Percentiles rank a stretch among this genome's conserved stretches.
Evolutionary conservation across 2,329 filamentous ascomycete species (phyloP).

Genomic region (Hypoxylon sp.): DNA sequence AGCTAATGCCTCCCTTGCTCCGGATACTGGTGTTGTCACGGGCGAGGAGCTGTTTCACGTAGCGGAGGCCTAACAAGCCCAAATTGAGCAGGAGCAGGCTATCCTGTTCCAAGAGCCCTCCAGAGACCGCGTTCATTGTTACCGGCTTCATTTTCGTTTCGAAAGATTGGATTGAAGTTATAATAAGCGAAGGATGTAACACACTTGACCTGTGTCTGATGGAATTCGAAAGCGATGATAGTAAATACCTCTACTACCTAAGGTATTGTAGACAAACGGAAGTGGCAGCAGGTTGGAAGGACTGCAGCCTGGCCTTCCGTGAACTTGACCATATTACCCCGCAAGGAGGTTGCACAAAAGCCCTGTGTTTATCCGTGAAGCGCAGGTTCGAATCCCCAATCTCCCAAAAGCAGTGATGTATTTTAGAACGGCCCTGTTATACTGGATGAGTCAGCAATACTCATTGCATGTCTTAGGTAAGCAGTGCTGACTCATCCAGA

Average conservation of each 20-base stretch:
- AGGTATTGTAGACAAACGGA: neutral
- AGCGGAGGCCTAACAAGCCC: neutral
- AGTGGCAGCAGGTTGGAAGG: neutral
- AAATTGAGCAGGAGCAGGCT: conserved; percentile 25
- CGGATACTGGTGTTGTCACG: conserved; percentile 9
- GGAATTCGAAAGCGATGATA: neutral
- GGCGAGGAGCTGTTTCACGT: conserved; percentile 21
- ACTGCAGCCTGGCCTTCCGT: neutral
- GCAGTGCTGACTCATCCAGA: no score
- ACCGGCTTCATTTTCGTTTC: conserved; percentile 24
- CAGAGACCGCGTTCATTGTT: conserved; percentile 20
- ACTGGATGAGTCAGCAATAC: no score
- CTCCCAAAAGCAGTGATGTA: neutral
- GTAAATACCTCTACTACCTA: neutral
- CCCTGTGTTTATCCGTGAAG: neutral
- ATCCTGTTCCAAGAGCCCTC: conserved; percentile 2
- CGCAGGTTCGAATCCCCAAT: neutral
- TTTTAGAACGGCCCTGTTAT: no score
- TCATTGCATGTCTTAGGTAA: no score
- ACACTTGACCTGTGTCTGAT: neutral
- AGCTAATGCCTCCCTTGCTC: conserved; percentile 26
- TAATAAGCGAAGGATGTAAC: neutral
- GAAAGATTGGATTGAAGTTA: neutral
- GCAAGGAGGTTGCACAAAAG: neutral
- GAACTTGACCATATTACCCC: neutral